phyloP scores from a whole-genome alignment of 2,329 filamentous ascomycete species.

The Sporothrix globosa region DNA sequence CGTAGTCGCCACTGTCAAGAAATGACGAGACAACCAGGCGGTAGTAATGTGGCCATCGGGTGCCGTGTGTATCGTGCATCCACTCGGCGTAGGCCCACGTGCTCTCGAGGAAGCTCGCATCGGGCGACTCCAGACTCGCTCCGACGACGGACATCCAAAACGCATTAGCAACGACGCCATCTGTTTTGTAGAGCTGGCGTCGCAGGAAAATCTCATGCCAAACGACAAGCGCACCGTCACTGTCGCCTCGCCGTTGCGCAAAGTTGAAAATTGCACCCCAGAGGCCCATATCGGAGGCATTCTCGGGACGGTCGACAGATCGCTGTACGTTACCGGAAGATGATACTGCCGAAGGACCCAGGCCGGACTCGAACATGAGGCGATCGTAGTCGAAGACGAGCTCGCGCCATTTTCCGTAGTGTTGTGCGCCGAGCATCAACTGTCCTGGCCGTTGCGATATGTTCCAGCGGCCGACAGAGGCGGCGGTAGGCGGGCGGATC shows the following conservation, averaged over 20 bases:
- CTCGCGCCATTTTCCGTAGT: constrained; percentile 40
- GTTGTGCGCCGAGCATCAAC: constrained; percentile 31
- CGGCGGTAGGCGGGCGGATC: not conserved
- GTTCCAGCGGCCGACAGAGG: not conserved
- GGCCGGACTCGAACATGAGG: constrained; percentile 39
- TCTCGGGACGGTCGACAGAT: constrained; percentile 39
- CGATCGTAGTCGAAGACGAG: constrained; percentile 39
- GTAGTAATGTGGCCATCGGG: constrained; percentile 57
- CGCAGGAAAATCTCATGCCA: constrained; percentile 40
- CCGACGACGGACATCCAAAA: constrained; percentile 44
- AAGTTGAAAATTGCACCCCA: constrained; percentile 44
- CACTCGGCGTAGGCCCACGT: constrained; percentile 50
- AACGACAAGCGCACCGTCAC: constrained; percentile 38
- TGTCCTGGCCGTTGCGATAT: not conserved
- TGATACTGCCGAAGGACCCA: not conserved
- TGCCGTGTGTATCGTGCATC: constrained; percentile 46
- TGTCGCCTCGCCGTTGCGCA: constrained; percentile 39
- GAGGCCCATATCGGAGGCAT: constrained; percentile 41
- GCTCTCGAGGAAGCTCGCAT: constrained; percentile 43
- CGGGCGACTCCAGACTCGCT: constrained; percentile 42
- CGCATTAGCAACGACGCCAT: constrained; percentile 37
- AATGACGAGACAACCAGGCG: constrained; percentile 51
- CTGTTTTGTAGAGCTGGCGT: constrained; percentile 37
- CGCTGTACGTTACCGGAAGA: constrained; percentile 17
- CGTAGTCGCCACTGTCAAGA: constrained; percentile 47